Evolutionary conservation across 352 stramenopile species (phyloP), one percentile per base, ranked within the genome.

Genomic region (Thraustotheca clavata): DNA sequence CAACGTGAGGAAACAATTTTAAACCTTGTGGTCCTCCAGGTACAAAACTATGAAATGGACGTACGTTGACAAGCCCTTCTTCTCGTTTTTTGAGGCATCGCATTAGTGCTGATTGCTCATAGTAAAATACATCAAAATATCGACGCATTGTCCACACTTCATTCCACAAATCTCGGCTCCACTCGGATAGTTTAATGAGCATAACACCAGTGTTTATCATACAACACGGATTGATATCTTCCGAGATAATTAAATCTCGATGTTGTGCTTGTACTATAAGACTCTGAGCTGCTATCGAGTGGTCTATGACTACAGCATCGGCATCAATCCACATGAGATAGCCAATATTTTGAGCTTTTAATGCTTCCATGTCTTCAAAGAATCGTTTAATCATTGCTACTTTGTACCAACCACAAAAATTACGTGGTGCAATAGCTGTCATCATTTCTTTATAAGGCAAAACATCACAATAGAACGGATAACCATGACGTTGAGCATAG

Each of bases 321-420:
- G 60, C 60, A 31, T 68, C 60, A 43, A 68, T 68, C 60, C 60
- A 68, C 35, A 62, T 52, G 36, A 68, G n/a, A 35, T 68, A 68
- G 7, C 49, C 54, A 26, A 62, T 68, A 18, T 36, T 34, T 16
- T 43, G 49, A 3, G 4, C n/a, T 20, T 11, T 27, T 16, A 62
- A 20, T 3, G n/a, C 60, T 11, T 34, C 46, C 49, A 62, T 54
- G 27, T 62, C 47, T 22, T 38, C 60, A 4, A 68, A 32, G 54
- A 68, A 62, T 7, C 54, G 49, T 22, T 32, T 40, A 12, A 68
- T 48, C 43, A 68, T 68, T 4, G 35, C 33, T 6, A 68, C 60
- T 31, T 68, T 68, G 40, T 68, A 68, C 60, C 60, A 68, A 11
- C 49, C 54, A 38, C 60, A 68, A 38, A 62, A 62, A n/a, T 62